phyloP scores from a whole-genome alignment of 257 asterid species.

The Nicotiana otophora region DNA sequence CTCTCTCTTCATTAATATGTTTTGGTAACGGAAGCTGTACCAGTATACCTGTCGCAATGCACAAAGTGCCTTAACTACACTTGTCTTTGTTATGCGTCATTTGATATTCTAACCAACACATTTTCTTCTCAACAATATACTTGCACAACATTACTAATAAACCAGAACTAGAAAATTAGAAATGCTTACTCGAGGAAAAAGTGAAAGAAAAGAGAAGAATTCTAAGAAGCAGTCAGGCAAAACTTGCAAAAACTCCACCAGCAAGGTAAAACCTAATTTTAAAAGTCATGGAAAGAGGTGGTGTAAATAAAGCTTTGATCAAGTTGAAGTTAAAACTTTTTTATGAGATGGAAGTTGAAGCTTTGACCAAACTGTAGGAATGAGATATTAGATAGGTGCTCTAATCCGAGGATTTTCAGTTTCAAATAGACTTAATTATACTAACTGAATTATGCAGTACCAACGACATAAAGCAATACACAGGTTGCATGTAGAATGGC shows the following conservation, averaged over 20 bases:
- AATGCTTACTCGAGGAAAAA: background rate
- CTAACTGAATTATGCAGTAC: background rate
- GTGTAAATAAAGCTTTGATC: background rate
- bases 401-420: background rate
- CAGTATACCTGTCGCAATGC: constrained; percentile 60
- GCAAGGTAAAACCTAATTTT: background rate
- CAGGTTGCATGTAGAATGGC: too few relatives aligned
- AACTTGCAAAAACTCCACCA: background rate
- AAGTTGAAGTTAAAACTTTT: too few relatives aligned
- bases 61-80: background rate
- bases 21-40: constrained; percentile 66
- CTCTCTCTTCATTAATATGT: constrained; percentile 83
- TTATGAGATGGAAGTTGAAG: too few relatives aligned
- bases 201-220: too few relatives aligned
- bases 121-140: background rate
- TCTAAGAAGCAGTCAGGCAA: background rate
- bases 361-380: background rate
- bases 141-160: background rate
- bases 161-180: background rate
- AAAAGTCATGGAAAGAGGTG: background rate
- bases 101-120: background rate
- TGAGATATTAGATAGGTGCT: background rate
- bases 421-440: background rate
- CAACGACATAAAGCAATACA: background rate
- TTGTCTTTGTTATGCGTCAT: background rate